Evolutionary conservation across 2,329 filamentous ascomycete species (phyloP), one percentile per base, ranked within the genome.

Genomic region (Fonsecaea monophora): DNA sequence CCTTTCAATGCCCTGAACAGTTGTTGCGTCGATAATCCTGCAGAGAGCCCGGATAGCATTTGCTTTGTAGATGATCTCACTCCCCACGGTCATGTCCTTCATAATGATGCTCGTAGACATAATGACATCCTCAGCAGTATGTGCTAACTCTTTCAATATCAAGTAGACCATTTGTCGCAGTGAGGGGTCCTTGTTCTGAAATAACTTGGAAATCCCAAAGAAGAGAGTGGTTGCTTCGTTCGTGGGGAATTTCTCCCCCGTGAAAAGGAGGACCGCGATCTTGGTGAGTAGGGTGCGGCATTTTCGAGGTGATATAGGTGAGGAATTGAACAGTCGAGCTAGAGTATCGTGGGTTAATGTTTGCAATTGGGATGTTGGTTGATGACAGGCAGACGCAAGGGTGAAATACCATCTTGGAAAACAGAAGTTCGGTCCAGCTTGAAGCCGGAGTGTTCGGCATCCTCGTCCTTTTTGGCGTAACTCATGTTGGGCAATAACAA

Each of bases 61-160:
- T 60, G 95, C 92, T 75, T 95, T 87, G 83, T 94, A 97, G 64
- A 97, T 89, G 61, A 94, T 90, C 77, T 98, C 95, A 76, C 92
- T 97, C 76, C 94, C 92, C 70, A 96, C 93, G 60, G 94, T 93
- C 10, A 94, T 97, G 79, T 99, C 95, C 85, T 99, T 99, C 95
- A 98, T 99, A 74, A 99, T 97, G 74, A 94, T 97, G 81, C 92
- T 96, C 18, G 95, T 99, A 69, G 97, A 95, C 95, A 99, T 98
- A 79, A 99, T 99, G 71, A 97, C 96, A 85, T 99, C 95, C 83
- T 98, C 93, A 66, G 95, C 95, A 30, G 93, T 97, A 79, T 89
- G 89, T 73, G 94, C 92, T 76, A 99, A 86, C 86, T 99, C 95
- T 87, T 98, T 99, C 84, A 98, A 92, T 78, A 97, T 90, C 73